Percentiles rank a stretch among this genome's conserved stretches.
Conservation (phyloP, 371 early-diverging fungal species). For the Batrachochytrium dendrobatidis region DNA sequence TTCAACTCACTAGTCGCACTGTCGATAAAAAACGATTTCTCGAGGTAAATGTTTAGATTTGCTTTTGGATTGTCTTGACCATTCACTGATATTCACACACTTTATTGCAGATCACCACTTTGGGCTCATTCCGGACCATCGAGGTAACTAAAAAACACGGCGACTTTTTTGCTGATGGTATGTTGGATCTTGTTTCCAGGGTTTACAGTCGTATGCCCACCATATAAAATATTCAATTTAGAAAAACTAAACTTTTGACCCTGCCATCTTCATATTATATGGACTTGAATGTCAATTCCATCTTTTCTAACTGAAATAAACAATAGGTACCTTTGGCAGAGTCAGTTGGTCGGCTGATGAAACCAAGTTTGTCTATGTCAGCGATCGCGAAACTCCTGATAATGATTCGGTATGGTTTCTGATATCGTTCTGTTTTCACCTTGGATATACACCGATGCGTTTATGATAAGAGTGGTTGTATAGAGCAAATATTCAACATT, state of each 20-base stretch:
- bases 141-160: conserved; percentile 52
- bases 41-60: conserved; percentile 24
- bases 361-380: conserved; percentile 46
- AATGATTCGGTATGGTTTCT: conserved; percentile 4
- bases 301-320: too few relatives aligned
- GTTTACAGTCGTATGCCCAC: background rate
- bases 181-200: background rate
- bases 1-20: conserved; percentile 7
- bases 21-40: conserved; percentile 35
- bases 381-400: conserved; percentile 35
- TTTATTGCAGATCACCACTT: too few relatives aligned
- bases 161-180: conserved; percentile 53
- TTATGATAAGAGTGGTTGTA: too few relatives aligned
- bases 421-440: background rate
- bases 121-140: conserved; percentile 21
- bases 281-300: background rate
- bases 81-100: too few relatives aligned
- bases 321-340: conserved; percentile 48
- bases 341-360: conserved; percentile 52
- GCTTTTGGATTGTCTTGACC: background rate
- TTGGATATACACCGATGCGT: too few relatives aligned
- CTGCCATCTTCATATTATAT: background rate
- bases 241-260: background rate
- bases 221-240: background rate
- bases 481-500: too few relatives aligned